Percentiles rank a stretch among this genome's conserved stretches.
Conservation (phyloP, 2,329 filamentous ascomycete species). For the Trichoderma semiorbis region DNA sequence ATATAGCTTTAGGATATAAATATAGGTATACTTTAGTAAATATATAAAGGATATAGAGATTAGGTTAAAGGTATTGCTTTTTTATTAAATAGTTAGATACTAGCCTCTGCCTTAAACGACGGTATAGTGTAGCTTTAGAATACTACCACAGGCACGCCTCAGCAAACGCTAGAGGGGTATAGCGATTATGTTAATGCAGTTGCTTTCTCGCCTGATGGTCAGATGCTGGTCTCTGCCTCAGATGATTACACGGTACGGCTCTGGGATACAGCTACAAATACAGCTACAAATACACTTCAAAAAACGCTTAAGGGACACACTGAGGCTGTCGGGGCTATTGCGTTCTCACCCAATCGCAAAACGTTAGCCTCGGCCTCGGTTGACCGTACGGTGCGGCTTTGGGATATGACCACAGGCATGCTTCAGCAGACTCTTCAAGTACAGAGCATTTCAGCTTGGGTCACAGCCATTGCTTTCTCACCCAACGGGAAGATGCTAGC, state of each 20-base stretch:
- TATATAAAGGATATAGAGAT: background rate
- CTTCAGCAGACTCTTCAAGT: too few relatives aligned
- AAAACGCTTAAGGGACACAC: background rate
- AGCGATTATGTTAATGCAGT: background rate
- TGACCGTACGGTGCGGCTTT: too few relatives aligned
- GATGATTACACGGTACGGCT: background rate
- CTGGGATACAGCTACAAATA: background rate
- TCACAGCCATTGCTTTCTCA: too few relatives aligned
- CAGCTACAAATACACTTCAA: background rate
- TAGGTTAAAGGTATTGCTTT: background rate
- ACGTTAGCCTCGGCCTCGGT: background rate
- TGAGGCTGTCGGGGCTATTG: background rate
- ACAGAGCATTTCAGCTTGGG: too few relatives aligned
- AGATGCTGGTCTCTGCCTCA: background rate
- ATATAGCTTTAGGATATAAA: background rate
- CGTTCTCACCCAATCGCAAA: background rate
- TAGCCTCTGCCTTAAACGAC: background rate
- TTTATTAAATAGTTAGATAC: background rate
- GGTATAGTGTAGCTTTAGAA: background rate
- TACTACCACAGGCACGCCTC: background rate
- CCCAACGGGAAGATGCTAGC: too few relatives aligned
- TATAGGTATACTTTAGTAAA: background rate
- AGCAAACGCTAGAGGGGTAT: background rate
- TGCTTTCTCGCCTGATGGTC: background rate
- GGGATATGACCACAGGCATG: too few relatives aligned